Base-by-base conservation (phyloP, 192 early-diverging fungal species). In the Coemansia sp. region DNA sequence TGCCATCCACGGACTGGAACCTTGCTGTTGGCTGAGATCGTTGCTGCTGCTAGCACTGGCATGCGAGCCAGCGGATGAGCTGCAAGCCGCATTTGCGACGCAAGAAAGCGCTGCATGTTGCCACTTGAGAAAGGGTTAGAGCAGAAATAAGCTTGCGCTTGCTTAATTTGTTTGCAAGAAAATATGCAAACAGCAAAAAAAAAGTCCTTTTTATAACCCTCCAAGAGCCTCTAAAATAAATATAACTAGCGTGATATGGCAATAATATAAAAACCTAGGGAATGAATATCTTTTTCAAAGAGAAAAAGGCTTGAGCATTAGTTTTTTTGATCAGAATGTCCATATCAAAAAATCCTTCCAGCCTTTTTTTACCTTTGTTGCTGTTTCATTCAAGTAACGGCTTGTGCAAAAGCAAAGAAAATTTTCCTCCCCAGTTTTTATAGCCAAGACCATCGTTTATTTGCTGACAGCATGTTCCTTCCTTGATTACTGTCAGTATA, bases 41-140 rank as follows among this genome's bases (percentile, higher is more conserved):
- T 25, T 31, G 60, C 29, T 46, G 42, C 2, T 9, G 26, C 59
- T 31, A 39, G 40, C 23, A 23, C 40, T 15, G 59, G 57, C 33
- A 34, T 23, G 33, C 57, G 34, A 20, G 57, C 57, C 31, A 58
- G 34, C 20, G 57, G 30, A 34, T 33, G 33, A 15, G 37, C 58
- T 26, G 58, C 58, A 13, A 39, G 35, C 20, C 58, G 34, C 23
- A 23, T 16, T 25, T 40, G 34, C 58, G 21, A 39, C 37, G 37
- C 58, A 25, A 59, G 20, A 39, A 40, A 13, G 16, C 37, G 33
- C 21, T 59, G 58, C 58, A 59, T 59, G 20, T 12, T 51, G 25
- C 8, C 25, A 25, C 48, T 51, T 28, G 48, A 51, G 23, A 25
- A 26, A 15, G 15, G 21, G 2, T 8, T 10, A 26, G 2, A 10